Percentiles rank a stretch among this genome's conserved stretches.
Evolutionary conservation across 2,329 filamentous ascomycete genomes (phyloP).

Genomic region (Nannizziopsis barbatae): DNA sequence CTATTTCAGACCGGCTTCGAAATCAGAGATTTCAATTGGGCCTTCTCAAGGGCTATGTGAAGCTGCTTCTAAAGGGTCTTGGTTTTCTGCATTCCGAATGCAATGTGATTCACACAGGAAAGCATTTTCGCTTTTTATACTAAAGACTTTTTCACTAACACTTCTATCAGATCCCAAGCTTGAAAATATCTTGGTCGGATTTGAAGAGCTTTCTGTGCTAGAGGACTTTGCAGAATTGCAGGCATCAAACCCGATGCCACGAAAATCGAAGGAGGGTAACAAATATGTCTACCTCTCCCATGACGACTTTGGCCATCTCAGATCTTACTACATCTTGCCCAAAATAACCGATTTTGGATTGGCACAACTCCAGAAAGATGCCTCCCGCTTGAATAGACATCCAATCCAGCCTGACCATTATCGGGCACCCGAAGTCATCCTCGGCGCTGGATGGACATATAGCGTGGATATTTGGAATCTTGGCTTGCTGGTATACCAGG

Average conservation of each 20-base stretch:
- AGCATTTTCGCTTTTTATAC: neutral
- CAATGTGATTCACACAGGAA: slow-evolving; percentile 32
- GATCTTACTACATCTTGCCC: neutral
- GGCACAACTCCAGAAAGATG: neutral
- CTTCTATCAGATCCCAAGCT: slow-evolving; percentile 10
- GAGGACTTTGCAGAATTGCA: neutral
- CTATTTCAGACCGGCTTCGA: slow-evolving; percentile 19
- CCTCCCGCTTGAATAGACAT: neutral
- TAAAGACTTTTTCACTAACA: neutral
- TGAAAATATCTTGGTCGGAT: slow-evolving; percentile 12
- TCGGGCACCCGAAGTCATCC: slow-evolving; percentile 22
- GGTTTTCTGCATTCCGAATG: slow-evolving; percentile 33
- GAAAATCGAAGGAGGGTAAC: neutral
- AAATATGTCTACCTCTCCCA: slow-evolving; percentile 1
- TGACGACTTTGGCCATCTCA: neutral
- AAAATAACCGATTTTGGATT: neutral
- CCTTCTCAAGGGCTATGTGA: slow-evolving; percentile 23
- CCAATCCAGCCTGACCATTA: slow-evolving; percentile 20
- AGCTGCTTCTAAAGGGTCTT: slow-evolving; percentile 27
- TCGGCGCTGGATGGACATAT: slow-evolving; percentile 16
- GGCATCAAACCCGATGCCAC: neutral
- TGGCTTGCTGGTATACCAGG: slow-evolving; percentile 13
- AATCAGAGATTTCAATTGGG: slow-evolving; percentile 17
- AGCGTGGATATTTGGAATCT: slow-evolving; percentile 19
- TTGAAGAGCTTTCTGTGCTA: slow-evolving; percentile 2